Evolutionary conservation across 1,139 yeast species (phyloP), one percentile per base, ranked within the genome.

Genomic region (Yamadazyma triangularis): DNA sequence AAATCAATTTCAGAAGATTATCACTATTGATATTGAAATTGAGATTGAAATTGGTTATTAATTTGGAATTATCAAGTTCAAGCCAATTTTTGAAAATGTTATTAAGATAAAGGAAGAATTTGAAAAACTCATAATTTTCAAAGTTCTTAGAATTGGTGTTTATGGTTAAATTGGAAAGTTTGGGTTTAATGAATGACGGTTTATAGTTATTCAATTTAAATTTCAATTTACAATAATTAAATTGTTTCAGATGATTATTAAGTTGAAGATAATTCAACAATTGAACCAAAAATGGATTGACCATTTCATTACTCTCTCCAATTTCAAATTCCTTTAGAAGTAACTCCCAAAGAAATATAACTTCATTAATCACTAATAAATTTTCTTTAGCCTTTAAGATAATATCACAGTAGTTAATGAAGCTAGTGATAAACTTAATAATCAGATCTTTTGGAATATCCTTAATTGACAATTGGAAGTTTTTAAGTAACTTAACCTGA

Each of bases 71-170:
- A 24, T 42, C 32, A 23, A 56, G 44, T 14, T 40, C 40, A 58
- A 60, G 61, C 13, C 20, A 18, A 5, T 37, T 43, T 30, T 40
- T 48, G 46, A 63, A 57, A 14, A 48, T 40, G 8, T 43, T 32
- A 33, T 54, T 47, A 29, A 62, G 45, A 63, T 64, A 63, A 25
- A 56, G 45, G 29, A 51, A 58, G 27, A 52, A 55, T 40, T 59
- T 61, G 33, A 58, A 25, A 13, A 22, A 30, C 29, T 44, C 47
- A 23, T 36, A 39, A 23, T 37, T 28, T 11, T 31, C 23, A 27
- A 25, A 42, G 24, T 42, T 40, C 20, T 44, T 41, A 9, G 41
- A 38, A 18, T 40, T 42, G 12, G 23, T 14, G 25, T 41, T 37
- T 15, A 42, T 29, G 3, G 31, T 30, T 11, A 42, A 30, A 15